Evolutionary conservation across 1,139 yeast genomes (phyloP).

Genomic region (Sugiyamaella japonica): DNA sequence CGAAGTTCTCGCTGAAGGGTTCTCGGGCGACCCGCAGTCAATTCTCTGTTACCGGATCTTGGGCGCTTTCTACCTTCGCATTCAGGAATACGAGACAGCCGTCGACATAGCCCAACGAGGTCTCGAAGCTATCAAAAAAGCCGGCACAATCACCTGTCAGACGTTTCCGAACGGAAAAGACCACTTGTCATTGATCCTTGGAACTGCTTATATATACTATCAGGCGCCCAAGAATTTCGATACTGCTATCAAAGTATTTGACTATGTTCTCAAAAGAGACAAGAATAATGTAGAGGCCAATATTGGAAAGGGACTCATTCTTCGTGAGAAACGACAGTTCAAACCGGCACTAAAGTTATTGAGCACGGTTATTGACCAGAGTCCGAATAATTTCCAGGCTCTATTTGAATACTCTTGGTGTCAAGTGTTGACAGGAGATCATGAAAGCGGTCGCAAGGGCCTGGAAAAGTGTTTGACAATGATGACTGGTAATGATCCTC

Average conservation of each 20-base stretch:
- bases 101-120: slow-evolving; percentile 64
- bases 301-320: slow-evolving; percentile 79
- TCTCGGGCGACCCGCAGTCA: slow-evolving; percentile 49
- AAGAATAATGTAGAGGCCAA: slow-evolving; percentile 60
- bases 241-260: slow-evolving; percentile 71
- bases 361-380: slow-evolving; percentile 49
- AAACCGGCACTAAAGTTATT: slow-evolving; percentile 56
- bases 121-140: slow-evolving; percentile 49
- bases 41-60: slow-evolving; percentile 65
- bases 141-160: slow-evolving; percentile 50
- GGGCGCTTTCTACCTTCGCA: slow-evolving; percentile 58
- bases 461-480: slow-evolving; percentile 48
- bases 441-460: slow-evolving; percentile 55
- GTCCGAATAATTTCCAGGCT: slow-evolving; percentile 62
- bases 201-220: slow-evolving; percentile 74
- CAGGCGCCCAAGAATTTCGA: slow-evolving; percentile 88
- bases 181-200: slow-evolving; percentile 65
- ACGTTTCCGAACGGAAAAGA: slow-evolving; percentile 54
- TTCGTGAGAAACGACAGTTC: slow-evolving; percentile 63
- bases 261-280: slow-evolving; percentile 54
- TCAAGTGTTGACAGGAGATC: slow-evolving; percentile 54
- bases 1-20: slow-evolving; percentile 56
- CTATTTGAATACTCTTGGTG: slow-evolving; percentile 80
- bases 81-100: slow-evolving; percentile 65
- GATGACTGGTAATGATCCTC: slow-evolving; percentile 52